Conservation (phyloP, 1,284 basidiomycete genomes). For the Rhodotorula sp. region DNA sequence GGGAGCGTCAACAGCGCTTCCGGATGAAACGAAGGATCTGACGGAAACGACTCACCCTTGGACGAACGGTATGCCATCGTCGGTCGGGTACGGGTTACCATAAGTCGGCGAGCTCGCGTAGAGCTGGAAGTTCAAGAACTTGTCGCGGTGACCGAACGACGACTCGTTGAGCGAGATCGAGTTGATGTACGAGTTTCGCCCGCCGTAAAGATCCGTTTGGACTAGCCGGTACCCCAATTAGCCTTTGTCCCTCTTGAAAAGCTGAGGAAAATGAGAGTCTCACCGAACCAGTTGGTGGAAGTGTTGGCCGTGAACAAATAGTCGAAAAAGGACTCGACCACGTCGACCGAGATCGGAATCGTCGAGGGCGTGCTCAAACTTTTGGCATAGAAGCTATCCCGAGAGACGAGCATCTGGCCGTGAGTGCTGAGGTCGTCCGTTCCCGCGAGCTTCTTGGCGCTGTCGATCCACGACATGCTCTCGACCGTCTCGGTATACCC, state of each 20-base stretch:
- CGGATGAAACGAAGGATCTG: background rate
- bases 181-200: conserved; percentile 43
- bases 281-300: conserved; percentile 38
- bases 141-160: conserved; percentile 46
- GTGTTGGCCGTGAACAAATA: conserved; percentile 39
- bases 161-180: conserved; percentile 39
- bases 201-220: conserved; percentile 37
- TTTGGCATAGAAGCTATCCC: conserved; percentile 43
- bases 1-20: background rate
- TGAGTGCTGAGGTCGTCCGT: conserved; percentile 19
- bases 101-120: conserved; percentile 45
- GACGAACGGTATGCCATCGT: conserved; percentile 36
- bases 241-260: background rate
- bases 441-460: conserved; percentile 17
- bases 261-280: background rate
- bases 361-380: conserved; percentile 40
- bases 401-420: conserved; percentile 11
- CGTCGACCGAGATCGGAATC: conserved; percentile 30
- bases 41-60: conserved; percentile 24
- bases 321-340: conserved; percentile 36
- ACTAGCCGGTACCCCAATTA: background rate
- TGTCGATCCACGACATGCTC: conserved; percentile 25
- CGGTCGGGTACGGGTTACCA: conserved; percentile 35
- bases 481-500: conserved; percentile 5
- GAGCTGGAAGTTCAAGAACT: conserved; percentile 47